Base-by-base conservation (phyloP, 2,329 filamentous ascomycete genomes). In the Albifimbria verrucaria region DNA sequence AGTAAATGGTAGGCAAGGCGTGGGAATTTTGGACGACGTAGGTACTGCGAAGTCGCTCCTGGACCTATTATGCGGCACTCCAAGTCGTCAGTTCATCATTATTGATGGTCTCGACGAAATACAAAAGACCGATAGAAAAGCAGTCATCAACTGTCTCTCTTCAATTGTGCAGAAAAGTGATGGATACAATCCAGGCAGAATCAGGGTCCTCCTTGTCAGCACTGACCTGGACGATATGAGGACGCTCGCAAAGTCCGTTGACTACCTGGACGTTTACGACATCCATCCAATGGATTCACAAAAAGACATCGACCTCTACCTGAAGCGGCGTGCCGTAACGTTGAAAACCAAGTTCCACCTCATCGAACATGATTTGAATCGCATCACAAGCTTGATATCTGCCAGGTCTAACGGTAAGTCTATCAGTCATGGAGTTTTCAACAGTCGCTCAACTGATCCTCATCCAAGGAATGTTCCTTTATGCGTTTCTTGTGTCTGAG, bases 21-120 rank as follows among this genome's bases (percentile, higher is more conserved):
- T n/a, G 2, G 49, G 18, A 2, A 49, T 45, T 4, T 42, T 56
- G 2, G 49, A 43, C 7, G 49, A 60, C 11, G 50, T 51, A 1
- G 54, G 53, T 1, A 55, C 57, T 0, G 64, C 69, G 20, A 54
- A 64, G 21, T 51, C 63, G 0, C 61, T 76, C 3, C 56, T 76
- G 2, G 59, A 65, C 1, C 50, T 65, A 1, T 66, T 68, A 20
- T 63, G 66, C 12, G 60, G 70, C 2, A 57, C 56, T 24, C 60
- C 52, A 32, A 26, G 52, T 10, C 60, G 59, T 2, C 58, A 68
- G 10, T 74, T 70, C 56, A 64, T 77, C 28, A 55, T 78, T 7
- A 61, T 78, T n/a, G 75, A 78, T 55, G 75, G 75, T 0, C 55
- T 77, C 15, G 74, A 77, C 48, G 74, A 77, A 52, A 74, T 71